Evolutionary conservation across 2,329 filamentous ascomycete species (phyloP), one percentile per base, ranked within the genome.

Genomic region (Fusarium pseudonygamai): DNA sequence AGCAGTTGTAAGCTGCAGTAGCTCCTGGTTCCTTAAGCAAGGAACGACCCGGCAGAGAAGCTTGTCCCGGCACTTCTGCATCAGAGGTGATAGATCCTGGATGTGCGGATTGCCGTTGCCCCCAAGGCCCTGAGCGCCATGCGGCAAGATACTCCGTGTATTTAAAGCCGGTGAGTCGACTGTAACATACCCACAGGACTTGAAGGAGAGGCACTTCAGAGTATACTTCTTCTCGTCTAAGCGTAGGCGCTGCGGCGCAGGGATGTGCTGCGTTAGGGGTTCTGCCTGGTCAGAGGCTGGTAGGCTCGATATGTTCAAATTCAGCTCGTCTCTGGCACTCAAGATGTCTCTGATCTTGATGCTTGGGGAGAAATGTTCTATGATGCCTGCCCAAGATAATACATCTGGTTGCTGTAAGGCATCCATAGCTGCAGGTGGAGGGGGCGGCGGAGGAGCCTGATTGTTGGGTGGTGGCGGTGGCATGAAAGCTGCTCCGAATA

Each of bases 101-200:
- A 59, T 55, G 24, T 78, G 71, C 8, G 72, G 75, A 28, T 75
- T 77, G 12, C 68, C 69, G 26, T 75, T 78, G 20, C 67, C 74
- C 16, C 49, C 60, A n/a, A 79, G 50, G 22, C 73, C 70, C 34
- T 78, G 75, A 6, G 68, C 71, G 16, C 76, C 67, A 16, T 69
- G 45, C 6, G 79, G 77, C 26, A 84, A 72, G 52, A 85, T 75
- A 30, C 70, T 71, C 56, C 81, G 79, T 15, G 85, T 82, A 62
- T 84, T 80, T 50, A 85, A 79, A 32, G 77, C 77, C 1, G 76
- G 60, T 1, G 69, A 36, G 24, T 83, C 80, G 4, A 91, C 77
- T 11, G 81, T 79, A 39, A 86, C 87, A 74, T 92, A 92, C 57
- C 90, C 90, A 76, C 90, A 92, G 1, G 89, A 91, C 37, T 85